Conservation (phyloP, 2,329 filamentous ascomycete species). For the Botrytis elliptica region DNA sequence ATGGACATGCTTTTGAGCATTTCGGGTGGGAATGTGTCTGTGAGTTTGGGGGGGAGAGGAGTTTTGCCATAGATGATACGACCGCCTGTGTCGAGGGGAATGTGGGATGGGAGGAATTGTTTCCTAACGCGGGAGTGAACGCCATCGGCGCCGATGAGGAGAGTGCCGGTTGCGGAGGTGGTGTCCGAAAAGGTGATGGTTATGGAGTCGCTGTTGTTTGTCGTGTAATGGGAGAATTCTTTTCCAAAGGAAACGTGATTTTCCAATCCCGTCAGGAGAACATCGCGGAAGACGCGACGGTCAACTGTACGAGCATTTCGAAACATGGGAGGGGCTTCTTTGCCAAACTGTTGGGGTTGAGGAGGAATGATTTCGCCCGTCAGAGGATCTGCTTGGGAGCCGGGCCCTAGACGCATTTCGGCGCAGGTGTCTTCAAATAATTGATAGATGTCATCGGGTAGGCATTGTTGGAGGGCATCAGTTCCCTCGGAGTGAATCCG, state of each 20-base stretch:
- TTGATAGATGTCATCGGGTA: conserved; percentile 54
- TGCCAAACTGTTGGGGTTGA: background rate
- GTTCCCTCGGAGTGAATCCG: conserved; percentile 35
- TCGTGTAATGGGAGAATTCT: background rate
- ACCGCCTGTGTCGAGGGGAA: conserved; percentile 41
- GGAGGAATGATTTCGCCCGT: background rate
- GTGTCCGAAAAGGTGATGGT: conserved; percentile 39
- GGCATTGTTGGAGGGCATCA: conserved; percentile 40
- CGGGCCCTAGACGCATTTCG: background rate
- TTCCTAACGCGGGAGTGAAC: background rate
- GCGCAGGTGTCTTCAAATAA: conserved; percentile 44
- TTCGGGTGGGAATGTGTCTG: conserved; percentile 20
- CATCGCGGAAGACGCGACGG: conserved; percentile 39
- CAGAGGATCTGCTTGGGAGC: background rate
- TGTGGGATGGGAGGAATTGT: conserved; percentile 37
- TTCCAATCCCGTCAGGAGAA: conserved; percentile 47
- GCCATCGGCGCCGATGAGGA: background rate
- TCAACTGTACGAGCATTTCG: conserved; percentile 7
- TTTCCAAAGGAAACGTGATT: conserved; percentile 38
- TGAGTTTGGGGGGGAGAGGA: conserved; percentile 34
- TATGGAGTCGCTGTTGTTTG: conserved; percentile 24
- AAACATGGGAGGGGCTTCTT: background rate
- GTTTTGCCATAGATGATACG: conserved; percentile 44
- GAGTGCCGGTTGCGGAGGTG: conserved; percentile 25
- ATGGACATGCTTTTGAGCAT: background rate